Percentiles rank a stretch among this genome's conserved stretches.
Conservation (phyloP, 768 basidiomycete species). For the Boletus rufocinnamomeus region DNA sequence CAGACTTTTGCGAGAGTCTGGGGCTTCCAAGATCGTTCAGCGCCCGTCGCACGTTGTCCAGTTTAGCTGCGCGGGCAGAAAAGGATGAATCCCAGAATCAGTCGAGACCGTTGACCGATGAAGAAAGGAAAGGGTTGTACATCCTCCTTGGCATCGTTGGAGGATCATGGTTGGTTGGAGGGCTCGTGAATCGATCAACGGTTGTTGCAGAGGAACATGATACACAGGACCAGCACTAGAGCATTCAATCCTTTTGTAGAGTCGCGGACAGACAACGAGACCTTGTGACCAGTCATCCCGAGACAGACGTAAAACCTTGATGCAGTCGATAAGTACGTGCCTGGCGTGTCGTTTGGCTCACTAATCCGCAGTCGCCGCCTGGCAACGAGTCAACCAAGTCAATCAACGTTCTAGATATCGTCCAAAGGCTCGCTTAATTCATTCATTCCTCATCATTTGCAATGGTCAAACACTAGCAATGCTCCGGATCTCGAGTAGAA, state of each 20-base stretch:
- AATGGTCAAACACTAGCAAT: slow-evolving; percentile 5
- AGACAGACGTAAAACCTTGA: not conserved
- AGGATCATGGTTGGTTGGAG: slow-evolving; percentile 50
- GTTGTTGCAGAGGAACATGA: slow-evolving; percentile 13
- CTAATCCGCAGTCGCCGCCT: not conserved
- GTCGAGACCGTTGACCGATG: slow-evolving; percentile 40
- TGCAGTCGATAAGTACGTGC: not conserved
- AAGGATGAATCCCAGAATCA: slow-evolving; percentile 19
- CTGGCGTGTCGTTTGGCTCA: not conserved
- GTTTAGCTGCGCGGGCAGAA: slow-evolving; percentile 15
- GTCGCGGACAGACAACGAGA: not conserved
- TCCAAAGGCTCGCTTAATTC: not conserved
- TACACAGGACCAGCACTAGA: slow-evolving; percentile 18
- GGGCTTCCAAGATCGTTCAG: slow-evolving; percentile 38
- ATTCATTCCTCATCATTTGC: not conserved
- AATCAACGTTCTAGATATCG: not conserved
- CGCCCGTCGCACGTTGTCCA: slow-evolving; percentile 18
- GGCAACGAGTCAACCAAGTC: not conserved
- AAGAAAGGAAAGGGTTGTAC: slow-evolving; percentile 52
- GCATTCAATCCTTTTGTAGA: slow-evolving; percentile 6
- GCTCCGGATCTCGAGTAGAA: not conserved
- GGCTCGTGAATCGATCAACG: slow-evolving; percentile 25
- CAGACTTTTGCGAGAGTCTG: slow-evolving; percentile 41
- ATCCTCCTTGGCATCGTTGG: slow-evolving; percentile 49
- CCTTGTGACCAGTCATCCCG: not conserved